Base-by-base conservation (phyloP, 768 basidiomycete genomes). In the Tricholoma sp. region DNA sequence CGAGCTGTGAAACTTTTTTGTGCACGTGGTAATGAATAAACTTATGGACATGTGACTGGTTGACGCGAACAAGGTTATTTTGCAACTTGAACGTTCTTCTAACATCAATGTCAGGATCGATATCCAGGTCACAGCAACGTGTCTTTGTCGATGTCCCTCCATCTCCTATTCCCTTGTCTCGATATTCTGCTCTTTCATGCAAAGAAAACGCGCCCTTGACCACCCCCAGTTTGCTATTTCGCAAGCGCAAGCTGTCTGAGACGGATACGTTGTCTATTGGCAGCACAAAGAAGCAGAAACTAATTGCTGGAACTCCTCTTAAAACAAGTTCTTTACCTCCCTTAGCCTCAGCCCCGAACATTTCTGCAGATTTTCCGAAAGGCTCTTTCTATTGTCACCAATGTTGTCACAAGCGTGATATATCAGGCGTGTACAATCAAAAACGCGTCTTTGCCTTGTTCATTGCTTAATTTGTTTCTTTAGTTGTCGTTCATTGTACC, bases 321-420 rank as follows among this genome's bases (percentile, higher is more conserved):
- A 61, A 59, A 39, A 58, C 39, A 59, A 64, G 59, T 50, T 60
- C 61, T 52, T 56, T 63, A 43, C 50, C 43, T 9, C 63, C 45
- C 50, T 52, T 58, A 45, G 64, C 66, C 52, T 32, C 52, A 16
- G 43, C 61, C 31, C 52, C 58, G 57, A 72, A 71, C 37, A 62
- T 65, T 5, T 68, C 63, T 24, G 56, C 65, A 6, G 70, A 73
- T n/a, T 73, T 69, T 60, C 72, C 74, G 10, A 70, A 72, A 52
- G 76, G 79, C 63, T 64, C 76, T 67, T 69, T 82, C 51, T 81
- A 84, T 61, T 91, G 89, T 61, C 89, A 89, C 67, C 88, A 89
- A 64, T 89, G 89, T 69, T 76, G 75, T 59, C 79, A 78, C 66
- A 87, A 85, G 62, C 81, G 83, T 52, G 83, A 82, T 61, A 65